Base-by-base conservation (phyloP, 2,329 filamentous ascomycete genomes). In the Beauveria asiatica region DNA sequence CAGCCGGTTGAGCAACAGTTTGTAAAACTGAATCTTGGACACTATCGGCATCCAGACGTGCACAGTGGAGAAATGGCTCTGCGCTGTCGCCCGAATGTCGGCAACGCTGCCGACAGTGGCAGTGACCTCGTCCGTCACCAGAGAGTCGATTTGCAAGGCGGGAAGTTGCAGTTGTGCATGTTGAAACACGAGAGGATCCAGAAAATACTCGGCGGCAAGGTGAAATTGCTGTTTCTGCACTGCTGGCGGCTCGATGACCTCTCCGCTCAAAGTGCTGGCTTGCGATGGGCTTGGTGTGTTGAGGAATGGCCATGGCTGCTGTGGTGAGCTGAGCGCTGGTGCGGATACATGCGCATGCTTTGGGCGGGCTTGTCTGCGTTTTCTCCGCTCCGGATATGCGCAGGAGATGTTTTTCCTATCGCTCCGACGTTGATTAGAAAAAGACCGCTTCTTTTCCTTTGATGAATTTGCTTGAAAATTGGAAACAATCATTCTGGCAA, bases 11-110 rank as follows among this genome's bases (percentile, higher is more conserved):
- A 59, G 46, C 3, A 63, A 19, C 39, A 60, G 46, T 11, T 49
- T 46, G 10, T 50, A 57, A 21, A 63, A 63, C 5, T 50, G 42
- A n/a, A 50, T 52, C 25, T 61, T 62, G 44, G 56, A 60, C 13
- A 63, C 41, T 19, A 64, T 61, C 6, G 63, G 63, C 62, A 64
- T 63, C 63, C 62, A 64, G 19, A 60, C 46, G 9, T 64, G 63
- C 8, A 62, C 57, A 1, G 63, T 61, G n/a, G 59, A 41, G 21
- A 63, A 64, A 30, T 60, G 63, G 3, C 37, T 42, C 21, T 59
- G 57, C n/a, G 53, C 49, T 1, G 37, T 62, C n/a, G 41, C 25
- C 27, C 62, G 63, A 27, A 64, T 63, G 41, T 61, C 62, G 13
- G 42, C 48, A 17, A 60, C 48, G 44, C 45, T 48, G 13, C 63